These are phyloP conservation scores for Diaporthe helianthi DNA, from an alignment of 2,329 filamentous ascomycete species.

Conservation along the genomic window DNA sequence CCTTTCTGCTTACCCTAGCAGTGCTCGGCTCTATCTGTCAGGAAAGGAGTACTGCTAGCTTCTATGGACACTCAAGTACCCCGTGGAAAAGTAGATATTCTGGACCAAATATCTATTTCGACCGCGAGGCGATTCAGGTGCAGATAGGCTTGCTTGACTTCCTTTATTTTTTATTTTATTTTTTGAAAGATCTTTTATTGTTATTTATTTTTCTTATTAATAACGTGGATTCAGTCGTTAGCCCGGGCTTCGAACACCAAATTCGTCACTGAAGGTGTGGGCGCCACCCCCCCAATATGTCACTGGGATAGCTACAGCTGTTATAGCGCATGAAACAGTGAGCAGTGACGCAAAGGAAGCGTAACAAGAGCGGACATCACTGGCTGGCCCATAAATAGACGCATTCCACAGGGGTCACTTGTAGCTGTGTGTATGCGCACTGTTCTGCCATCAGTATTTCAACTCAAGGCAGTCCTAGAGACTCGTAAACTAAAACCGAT, in stretches of 20 bases:
- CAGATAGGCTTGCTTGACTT: not conserved
- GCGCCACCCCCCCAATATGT: not conserved
- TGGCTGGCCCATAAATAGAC: not conserved
- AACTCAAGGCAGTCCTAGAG: not conserved
- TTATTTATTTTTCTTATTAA: too few relatives aligned
- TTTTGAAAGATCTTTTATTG: too few relatives aligned
- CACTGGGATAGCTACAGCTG: not conserved
- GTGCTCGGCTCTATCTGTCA: not conserved
- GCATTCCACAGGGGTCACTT: not conserved
- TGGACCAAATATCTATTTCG: not conserved
- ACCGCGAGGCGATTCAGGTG: not conserved
- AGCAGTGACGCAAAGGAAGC: not conserved
- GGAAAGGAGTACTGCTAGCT: not conserved
- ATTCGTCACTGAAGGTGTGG: not conserved
- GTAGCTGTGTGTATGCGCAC: not conserved
- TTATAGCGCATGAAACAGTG: not conserved
- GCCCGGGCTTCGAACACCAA: not conserved
- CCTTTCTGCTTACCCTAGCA: not conserved
- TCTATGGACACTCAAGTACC: too few relatives aligned
- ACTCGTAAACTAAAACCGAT: not conserved
- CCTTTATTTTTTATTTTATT: too few relatives aligned
- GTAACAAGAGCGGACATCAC: not conserved
- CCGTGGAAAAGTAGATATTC: not conserved
- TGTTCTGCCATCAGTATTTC: not conserved
- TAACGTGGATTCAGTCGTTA: too few relatives aligned